Percentiles rank a stretch among this genome's conserved stretches.
These are phyloP conservation scores for Ascochyta koolunga DNA, from an alignment of 2,329 filamentous ascomycete species.

Conservation along the genomic window DNA sequence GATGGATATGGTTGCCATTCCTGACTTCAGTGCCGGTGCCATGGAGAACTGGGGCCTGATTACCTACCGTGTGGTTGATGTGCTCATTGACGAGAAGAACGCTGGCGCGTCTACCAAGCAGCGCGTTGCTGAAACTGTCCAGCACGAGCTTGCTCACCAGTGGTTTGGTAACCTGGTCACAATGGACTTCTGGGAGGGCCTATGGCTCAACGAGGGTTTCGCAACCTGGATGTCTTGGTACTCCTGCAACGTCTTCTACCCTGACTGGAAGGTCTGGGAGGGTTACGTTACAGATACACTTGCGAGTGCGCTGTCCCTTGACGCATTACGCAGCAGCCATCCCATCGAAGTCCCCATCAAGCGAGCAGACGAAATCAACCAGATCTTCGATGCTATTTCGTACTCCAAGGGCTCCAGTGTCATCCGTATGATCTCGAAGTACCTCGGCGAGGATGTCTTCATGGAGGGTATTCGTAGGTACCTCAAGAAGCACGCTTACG, in stretches of 20 bases:
- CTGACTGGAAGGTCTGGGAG: conserved; percentile 98
- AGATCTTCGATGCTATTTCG: conserved; percentile 97
- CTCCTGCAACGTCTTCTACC: conserved; percentile 92
- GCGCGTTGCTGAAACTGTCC: conserved; percentile 91
- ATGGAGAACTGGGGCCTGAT: conserved; percentile 99
- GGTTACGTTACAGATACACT: conserved; percentile 92
- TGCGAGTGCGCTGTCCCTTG: conserved; percentile 83
- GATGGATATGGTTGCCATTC: conserved; percentile 96
- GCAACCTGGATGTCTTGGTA: conserved; percentile 95
- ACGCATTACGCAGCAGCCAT: conserved; percentile 92
- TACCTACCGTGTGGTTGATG: conserved; percentile 90
- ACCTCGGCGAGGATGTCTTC: conserved; percentile 90
- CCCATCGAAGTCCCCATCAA: conserved; percentile 97
- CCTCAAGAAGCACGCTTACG: conserved; percentile 95
- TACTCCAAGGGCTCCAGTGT: conserved; percentile 97
- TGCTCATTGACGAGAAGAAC: conserved; percentile 89
- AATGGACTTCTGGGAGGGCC: conserved; percentile 98
- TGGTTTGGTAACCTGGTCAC: conserved; percentile 98
- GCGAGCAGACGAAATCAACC: conserved; percentile 93
- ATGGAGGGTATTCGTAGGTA: conserved; percentile 90
- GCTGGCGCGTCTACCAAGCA: conserved; percentile 90
- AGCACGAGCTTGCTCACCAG: conserved; percentile 96
- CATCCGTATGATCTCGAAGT: conserved; percentile 95
- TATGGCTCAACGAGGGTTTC: conserved; percentile 95
- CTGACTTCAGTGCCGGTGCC: conserved; percentile 91